Conservation (phyloP, 192 early-diverging fungal genomes). For the Coemansia reversa region DNA sequence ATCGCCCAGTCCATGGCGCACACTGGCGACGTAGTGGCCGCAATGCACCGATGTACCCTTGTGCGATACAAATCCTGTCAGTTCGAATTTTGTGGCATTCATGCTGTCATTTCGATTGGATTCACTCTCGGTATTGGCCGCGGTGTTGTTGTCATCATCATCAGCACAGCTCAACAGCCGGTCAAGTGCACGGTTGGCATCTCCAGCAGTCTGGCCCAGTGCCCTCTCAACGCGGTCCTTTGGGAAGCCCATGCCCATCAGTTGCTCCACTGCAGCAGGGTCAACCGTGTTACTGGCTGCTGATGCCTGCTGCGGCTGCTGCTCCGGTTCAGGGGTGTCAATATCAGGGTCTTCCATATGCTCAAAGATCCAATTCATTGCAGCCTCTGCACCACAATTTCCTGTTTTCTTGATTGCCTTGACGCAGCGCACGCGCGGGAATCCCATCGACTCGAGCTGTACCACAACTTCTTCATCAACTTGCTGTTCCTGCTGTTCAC, state of each 20-base stretch:
- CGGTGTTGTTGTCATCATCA: conserved; percentile 4
- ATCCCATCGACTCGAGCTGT: conserved; percentile 92
- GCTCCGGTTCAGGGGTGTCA: conserved; percentile 33
- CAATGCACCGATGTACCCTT: conserved; percentile 93
- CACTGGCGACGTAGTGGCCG: conserved; percentile 94
- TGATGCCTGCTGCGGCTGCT: conserved; percentile 7
- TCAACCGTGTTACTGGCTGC: conserved; percentile 18
- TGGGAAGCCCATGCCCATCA: conserved; percentile 94
- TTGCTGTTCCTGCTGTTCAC: conserved; percentile 16
- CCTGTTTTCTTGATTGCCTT: conserved; percentile 83
- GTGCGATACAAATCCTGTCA: conserved; percentile 89
- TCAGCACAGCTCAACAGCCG: conserved; percentile 90
- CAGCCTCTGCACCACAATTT: conserved; percentile 73
- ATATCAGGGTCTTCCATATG: conserved; percentile 95
- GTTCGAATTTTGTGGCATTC: conserved; percentile 23
- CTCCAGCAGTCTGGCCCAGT: conserved; percentile 77
- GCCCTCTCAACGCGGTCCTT: conserved; percentile 75
- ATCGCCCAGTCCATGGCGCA: conserved; percentile 57
- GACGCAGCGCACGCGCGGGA: conserved; percentile 78
- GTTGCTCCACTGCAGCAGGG: conserved; percentile 61
- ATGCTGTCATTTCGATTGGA: conserved; percentile 40
- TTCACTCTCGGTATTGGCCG: neutral
- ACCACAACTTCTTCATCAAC: conserved; percentile 69
- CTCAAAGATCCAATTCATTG: conserved; percentile 95
- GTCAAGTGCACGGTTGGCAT: conserved; percentile 90